Base-by-base conservation (phyloP, 2,329 filamentous ascomycete genomes). In the Aspergillus transmontanensis region DNA sequence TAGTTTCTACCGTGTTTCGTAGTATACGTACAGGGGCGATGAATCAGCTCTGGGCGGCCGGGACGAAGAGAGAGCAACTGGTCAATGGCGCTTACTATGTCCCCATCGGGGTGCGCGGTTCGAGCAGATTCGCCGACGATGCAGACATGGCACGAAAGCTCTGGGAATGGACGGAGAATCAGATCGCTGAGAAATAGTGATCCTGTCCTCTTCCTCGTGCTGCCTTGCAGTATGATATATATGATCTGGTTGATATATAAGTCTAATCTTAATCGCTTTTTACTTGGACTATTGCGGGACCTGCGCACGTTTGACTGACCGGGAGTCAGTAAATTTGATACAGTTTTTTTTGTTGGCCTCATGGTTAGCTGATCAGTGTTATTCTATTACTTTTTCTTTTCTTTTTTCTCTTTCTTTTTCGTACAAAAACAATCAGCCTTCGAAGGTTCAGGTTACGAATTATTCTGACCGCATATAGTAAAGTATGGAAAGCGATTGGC, bases 121-220 rank as follows among this genome's bases (percentile, higher is more conserved):
- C 68, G 45, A 69, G 70, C 23, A 51, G 62, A 50, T 74, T 74
- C 61, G 72, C 74, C 3, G 68, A 68, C 11, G 73, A 81, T 67
- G 65, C 62, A 6, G 72, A 73, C 14, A 65, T 79, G 59, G 77
- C 72, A 1, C 69, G 66, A 54, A 69, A 64, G 59, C 69, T 82
- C 34, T 82, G 80, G 80, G 78, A 81, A 43, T 82, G 80, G 80
- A 79, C 79, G 6, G 79, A 82, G 62, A 68, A 68, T 48, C 72
- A 77, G 61, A 69, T 77, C 63, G 66, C 68, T 2, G 64, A 69
- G 58, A 61, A 62, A 14, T 62, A 54, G n/a, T 62, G 50, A 59
- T 51, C 16, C 28, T 21, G 3, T 32, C 11, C 3, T n/a, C 19
- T 30, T 16, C 48, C 28, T 11, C 12, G 16, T 30, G 28, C 28